Conservation (phyloP, 2,329 filamentous ascomycete species). For the Trichoderma aggressivum region DNA sequence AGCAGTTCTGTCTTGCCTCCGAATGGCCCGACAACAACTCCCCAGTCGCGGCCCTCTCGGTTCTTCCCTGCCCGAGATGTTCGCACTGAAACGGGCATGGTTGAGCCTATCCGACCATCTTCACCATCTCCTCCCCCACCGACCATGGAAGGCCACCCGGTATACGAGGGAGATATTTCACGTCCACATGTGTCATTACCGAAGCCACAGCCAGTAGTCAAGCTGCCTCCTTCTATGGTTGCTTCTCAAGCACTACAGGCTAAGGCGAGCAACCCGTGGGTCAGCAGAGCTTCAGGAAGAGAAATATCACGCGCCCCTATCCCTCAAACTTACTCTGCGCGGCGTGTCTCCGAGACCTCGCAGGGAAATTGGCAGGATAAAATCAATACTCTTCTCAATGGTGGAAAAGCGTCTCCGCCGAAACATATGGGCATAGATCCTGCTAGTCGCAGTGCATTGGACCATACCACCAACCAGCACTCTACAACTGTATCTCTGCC, state of each 20-base stretch:
- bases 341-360: constrained; percentile 35
- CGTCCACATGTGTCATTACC: constrained; percentile 70
- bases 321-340: constrained; percentile 22
- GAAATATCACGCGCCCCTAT: constrained; percentile 29
- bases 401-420: constrained; percentile 57
- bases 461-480: constrained; percentile 47
- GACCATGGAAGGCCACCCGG: constrained; percentile 66
- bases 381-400: constrained; percentile 75
- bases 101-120: constrained; percentile 43
- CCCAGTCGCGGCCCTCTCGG: constrained; percentile 52
- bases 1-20: constrained; percentile 27
- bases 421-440: constrained; percentile 63
- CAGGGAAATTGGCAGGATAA: constrained; percentile 70
- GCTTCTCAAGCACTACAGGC: constrained; percentile 26
- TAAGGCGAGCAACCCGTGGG: constrained; percentile 34
- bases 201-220: constrained; percentile 70
- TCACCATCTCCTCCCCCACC: constrained; percentile 72
- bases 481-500: constrained; percentile 70
- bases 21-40: constrained; percentile 33
- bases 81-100: constrained; percentile 39
- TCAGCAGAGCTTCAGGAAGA: constrained; percentile 32
- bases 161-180: constrained; percentile 62
- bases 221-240: constrained; percentile 61
- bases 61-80: constrained; percentile 59
- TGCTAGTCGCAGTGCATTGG: constrained; percentile 63